A percentile compares a stretch with the other conserved stretches of the same genome.
phyloP scores from a whole-genome alignment of 371 early-diverging fungal genomes.

The Sporodiniella umbellata region DNA sequence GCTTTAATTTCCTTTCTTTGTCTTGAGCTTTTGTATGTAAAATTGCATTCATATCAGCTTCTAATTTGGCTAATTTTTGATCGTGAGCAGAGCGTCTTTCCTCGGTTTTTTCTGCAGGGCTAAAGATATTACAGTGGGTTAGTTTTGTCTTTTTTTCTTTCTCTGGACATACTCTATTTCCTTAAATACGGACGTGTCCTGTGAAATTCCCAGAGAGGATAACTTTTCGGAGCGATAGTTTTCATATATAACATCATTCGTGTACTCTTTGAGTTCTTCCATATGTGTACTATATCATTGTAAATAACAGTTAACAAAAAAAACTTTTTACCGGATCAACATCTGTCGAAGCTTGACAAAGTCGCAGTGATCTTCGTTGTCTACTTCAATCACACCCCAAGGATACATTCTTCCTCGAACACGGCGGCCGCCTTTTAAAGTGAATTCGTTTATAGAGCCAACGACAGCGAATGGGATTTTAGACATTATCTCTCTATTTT shows the following conservation, averaged over 20 bases:
- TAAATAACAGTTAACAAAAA: background rate
- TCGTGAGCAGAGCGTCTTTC: constrained; percentile 90
- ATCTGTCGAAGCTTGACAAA: constrained; percentile 94
- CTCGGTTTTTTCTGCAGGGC: constrained; percentile 87
- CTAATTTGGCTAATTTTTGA: constrained; percentile 94
- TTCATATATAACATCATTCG: constrained; percentile 92
- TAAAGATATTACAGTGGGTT: constrained; percentile 13
- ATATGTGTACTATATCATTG: constrained; percentile 65
- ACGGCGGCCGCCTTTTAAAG: constrained; percentile 74
- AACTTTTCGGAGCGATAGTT: constrained; percentile 93
- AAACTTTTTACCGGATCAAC: constrained; percentile 60
- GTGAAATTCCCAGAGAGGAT: constrained; percentile 73
- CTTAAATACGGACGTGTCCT: constrained; percentile 76
- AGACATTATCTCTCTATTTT: constrained; percentile 92
- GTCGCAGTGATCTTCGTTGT: constrained; percentile 87
- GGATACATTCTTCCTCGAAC: constrained; percentile 93
- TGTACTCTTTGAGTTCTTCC: constrained; percentile 92
- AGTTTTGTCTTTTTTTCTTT: background rate
- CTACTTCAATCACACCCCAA: constrained; percentile 95
- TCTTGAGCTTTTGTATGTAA: constrained; percentile 97
- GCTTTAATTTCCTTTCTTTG: constrained; percentile 94
- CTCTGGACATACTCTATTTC: constrained; percentile 64
- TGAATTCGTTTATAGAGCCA: constrained; percentile 89
- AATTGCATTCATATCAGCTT: constrained; percentile 94
- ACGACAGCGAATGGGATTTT: constrained; percentile 97